Percentiles rank a stretch among this genome's conserved stretches.
Evolutionary conservation across 2,329 filamentous ascomycete species (phyloP).

Genomic region (Colletotrichum liaoningense): DNA sequence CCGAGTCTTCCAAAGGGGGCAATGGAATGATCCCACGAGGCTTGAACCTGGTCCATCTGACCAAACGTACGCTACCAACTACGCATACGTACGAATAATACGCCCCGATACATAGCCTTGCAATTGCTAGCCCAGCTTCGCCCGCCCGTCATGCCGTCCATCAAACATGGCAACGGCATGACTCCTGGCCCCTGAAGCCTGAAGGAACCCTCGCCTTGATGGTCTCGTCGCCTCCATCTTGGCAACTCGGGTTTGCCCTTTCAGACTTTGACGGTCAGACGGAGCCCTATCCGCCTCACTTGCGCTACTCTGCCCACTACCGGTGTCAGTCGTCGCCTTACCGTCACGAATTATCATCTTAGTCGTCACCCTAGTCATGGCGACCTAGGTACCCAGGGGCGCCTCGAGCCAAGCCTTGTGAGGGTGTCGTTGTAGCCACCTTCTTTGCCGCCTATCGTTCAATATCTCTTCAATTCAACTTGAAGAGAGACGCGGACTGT

Average conservation of each 20-base stretch:
- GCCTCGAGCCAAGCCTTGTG: not conserved
- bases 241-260: not conserved
- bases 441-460: not conserved
- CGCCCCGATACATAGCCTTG: too few relatives aligned
- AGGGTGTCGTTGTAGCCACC: constrained; percentile 7
- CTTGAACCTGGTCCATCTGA: not conserved
- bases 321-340: not conserved
- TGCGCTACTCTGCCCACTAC: not conserved
- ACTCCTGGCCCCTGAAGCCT: not conserved
- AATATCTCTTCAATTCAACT: not conserved
- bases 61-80: too few relatives aligned
- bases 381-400: not conserved
- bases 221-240: not conserved
- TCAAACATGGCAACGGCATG: not conserved
- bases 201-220: not conserved
- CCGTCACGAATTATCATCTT: not conserved
- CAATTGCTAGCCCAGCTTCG: too few relatives aligned
- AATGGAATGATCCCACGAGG: not conserved
- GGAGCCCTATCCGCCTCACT: not conserved
- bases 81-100: too few relatives aligned
- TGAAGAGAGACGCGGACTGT: not conserved
- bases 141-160: not conserved
- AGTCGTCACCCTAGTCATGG: constrained; percentile 3
- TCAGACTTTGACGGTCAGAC: not conserved
- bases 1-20: not conserved